phyloP scores from a whole-genome alignment of 78 protist genomes.

The Chrysochromulina parva region DNA sequence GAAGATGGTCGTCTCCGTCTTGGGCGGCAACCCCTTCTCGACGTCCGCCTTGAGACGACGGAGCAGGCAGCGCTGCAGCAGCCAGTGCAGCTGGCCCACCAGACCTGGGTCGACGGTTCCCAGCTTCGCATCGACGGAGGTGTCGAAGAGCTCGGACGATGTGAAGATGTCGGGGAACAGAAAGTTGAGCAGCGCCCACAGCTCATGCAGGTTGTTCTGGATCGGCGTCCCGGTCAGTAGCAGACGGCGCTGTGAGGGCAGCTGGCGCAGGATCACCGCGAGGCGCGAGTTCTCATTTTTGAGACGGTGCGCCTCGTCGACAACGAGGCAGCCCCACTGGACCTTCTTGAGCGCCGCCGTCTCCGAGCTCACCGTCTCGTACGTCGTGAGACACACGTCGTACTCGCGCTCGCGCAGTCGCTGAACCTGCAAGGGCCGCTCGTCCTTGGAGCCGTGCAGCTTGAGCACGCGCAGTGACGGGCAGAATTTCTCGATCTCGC shows the following conservation, averaged over 20 bases:
- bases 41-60: conserved; percentile 97
- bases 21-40: conserved; percentile 90
- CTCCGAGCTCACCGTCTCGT: neutral
- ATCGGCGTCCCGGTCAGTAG: neutral
- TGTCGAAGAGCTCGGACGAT: conserved; percentile 63
- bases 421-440: neutral
- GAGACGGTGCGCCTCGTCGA: conserved; percentile 63
- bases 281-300: conserved; percentile 22
- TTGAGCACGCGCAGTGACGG: neutral
- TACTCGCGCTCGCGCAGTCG: neutral
- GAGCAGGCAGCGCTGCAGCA: conserved; percentile 87
- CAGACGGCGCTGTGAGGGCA: neutral
- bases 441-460: neutral
- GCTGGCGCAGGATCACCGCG: neutral
- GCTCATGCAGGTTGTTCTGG: conserved; percentile 96
- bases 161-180: conserved; percentile 91
- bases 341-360: neutral
- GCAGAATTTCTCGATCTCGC: neutral
- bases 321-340: neutral
- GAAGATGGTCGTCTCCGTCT: conserved; percentile 87
- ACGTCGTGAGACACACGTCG: neutral
- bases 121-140: neutral
- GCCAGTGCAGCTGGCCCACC: conserved; percentile 1
- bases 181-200: conserved; percentile 98
- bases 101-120: neutral